phyloP scores from a whole-genome alignment of 75 land plant species.

The Picea sitchensis region DNA sequence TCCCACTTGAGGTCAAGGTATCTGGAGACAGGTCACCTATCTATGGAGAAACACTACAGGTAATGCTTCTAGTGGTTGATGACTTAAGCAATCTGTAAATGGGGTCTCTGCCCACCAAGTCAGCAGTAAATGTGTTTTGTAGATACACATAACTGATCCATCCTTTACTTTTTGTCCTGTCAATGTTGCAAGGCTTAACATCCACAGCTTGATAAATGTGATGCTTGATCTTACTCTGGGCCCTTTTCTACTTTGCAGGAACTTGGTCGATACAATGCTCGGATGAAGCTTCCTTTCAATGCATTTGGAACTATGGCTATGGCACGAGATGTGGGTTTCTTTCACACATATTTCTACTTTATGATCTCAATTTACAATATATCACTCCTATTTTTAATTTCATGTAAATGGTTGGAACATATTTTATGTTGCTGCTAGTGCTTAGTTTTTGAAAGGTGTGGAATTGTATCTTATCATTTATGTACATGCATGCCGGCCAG shows the following conservation, averaged over 20 bases:
- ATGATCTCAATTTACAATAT: conserved; percentile 4
- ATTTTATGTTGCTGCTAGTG: neutral
- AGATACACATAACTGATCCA: neutral
- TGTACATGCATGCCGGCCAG: neutral
- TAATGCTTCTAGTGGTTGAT: conserved; percentile 19
- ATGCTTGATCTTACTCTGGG: neutral
- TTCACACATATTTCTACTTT: neutral
- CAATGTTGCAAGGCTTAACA: neutral
- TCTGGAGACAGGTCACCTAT: conserved; percentile 84
- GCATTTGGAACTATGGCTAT: conserved; percentile 99
- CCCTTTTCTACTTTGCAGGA: conserved; percentile 46
- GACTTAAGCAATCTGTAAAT: neutral
- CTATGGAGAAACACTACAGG: conserved; percentile 94
- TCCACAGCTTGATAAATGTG: neutral
- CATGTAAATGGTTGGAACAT: neutral
- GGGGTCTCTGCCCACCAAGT: neutral
- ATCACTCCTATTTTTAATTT: neutral
- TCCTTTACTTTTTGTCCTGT: neutral
- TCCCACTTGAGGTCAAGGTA: conserved; percentile 95
- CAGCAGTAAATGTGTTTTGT: neutral
- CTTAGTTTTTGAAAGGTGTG: neutral
- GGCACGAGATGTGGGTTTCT: conserved; percentile 83
- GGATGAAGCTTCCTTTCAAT: conserved; percentile 91
- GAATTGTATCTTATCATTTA: neutral
- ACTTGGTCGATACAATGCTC: conserved; percentile 84